Conservation (phyloP, 2,329 filamentous ascomycete species). For the Rutstroemia sp. region DNA sequence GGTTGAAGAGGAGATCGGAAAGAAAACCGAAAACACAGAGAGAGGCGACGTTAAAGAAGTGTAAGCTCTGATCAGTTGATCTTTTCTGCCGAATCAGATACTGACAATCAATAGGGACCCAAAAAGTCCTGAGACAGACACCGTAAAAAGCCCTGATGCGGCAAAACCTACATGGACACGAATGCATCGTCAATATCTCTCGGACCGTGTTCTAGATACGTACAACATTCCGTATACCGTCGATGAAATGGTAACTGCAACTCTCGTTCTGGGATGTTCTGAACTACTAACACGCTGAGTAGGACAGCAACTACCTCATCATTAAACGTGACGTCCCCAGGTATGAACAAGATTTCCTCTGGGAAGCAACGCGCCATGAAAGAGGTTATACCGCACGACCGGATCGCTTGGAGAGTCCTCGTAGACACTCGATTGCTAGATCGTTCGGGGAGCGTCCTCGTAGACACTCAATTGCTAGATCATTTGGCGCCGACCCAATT, state of each 20-base stretch:
- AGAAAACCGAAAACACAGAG: slow-evolving; percentile 20
- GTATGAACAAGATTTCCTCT: slow-evolving; percentile 62
- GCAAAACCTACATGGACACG: slow-evolving; percentile 51
- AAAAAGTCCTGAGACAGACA: slow-evolving; percentile 33
- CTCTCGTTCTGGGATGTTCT: no score
- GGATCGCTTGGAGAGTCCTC: no score
- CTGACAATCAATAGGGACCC: slow-evolving; percentile 26
- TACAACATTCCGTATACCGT: slow-evolving; percentile 51
- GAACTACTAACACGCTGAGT: neutral
- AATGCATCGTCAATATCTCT: slow-evolving; percentile 54
- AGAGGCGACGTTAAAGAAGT: no score
- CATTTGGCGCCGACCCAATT: no score
- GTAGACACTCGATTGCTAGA: no score
- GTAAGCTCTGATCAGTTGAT: slow-evolving; percentile 21
- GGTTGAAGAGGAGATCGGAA: slow-evolving; percentile 22
- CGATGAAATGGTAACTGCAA: slow-evolving; percentile 30
- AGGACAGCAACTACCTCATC: slow-evolving; percentile 63
- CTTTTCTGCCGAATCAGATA: slow-evolving; percentile 21
- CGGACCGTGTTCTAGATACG: slow-evolving; percentile 49
- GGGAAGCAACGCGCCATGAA: slow-evolving; percentile 54
- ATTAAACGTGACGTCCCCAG: slow-evolving; percentile 69
- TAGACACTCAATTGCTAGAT: no score
- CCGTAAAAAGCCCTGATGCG: neutral
- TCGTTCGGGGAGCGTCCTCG: no score
- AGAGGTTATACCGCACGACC: no score